phyloP scores from a whole-genome alignment of 164 flowering plant genomes.

The Stephania cephalantha region DNA sequence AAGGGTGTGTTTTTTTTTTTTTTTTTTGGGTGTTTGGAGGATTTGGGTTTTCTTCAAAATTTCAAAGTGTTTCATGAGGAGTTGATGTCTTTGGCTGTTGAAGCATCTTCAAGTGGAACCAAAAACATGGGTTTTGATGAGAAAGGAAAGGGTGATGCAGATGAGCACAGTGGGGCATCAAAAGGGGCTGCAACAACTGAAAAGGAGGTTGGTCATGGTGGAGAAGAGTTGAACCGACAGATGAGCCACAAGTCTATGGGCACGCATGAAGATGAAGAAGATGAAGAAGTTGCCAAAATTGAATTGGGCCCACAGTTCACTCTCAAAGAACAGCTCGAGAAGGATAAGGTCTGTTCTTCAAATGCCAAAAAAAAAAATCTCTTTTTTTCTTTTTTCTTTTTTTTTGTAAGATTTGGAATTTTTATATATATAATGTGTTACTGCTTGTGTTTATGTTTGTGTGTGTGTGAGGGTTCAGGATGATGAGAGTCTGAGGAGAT shows the following conservation, averaged over 20 bases:
- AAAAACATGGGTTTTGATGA: slow-evolving; percentile 39
- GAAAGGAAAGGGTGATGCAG: slow-evolving; percentile 21
- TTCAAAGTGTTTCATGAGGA: background rate
- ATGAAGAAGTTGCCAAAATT: slow-evolving; percentile 26
- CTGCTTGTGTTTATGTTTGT: background rate
- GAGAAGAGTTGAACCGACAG: slow-evolving; percentile 21
- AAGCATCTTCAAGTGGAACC: slow-evolving; percentile 32
- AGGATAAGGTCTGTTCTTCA: slow-evolving; percentile 56
- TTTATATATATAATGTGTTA: background rate
- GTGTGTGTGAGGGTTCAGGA: slow-evolving; percentile 21
- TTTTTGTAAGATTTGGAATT: background rate
- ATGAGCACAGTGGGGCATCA: slow-evolving; percentile 2
- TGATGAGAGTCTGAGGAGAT: slow-evolving; percentile 37
- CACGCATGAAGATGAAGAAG: slow-evolving; percentile 45
- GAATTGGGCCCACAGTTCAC: slow-evolving; percentile 73
- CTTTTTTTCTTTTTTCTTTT: background rate
- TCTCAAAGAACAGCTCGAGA: slow-evolving; percentile 74
- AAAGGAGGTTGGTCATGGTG: slow-evolving; percentile 15
- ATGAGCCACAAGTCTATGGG: slow-evolving; percentile 39
- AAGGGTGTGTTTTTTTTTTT: background rate
- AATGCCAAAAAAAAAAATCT: slow-evolving; percentile 11
- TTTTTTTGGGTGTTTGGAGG: background rate
- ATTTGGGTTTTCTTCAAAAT: slow-evolving; percentile 2
- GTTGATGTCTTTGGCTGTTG: slow-evolving; percentile 30
- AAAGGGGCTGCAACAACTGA: slow-evolving; percentile 1